Conservation (phyloP, 306 rosid species). For the Malus sieversii region DNA sequence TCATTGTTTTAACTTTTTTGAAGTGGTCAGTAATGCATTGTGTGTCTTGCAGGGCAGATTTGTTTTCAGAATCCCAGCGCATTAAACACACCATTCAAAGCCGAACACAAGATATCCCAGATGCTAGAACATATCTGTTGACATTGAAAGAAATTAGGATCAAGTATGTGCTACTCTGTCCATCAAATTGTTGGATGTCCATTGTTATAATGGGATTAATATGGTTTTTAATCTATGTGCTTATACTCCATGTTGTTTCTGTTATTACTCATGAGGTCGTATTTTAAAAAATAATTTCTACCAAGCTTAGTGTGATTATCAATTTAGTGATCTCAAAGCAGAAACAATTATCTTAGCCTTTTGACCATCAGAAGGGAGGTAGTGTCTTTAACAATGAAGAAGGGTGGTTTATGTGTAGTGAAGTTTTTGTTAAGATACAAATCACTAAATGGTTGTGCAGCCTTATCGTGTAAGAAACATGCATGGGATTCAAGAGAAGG, state of each 20-base stretch:
- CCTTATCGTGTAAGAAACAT: background rate
- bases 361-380: background rate
- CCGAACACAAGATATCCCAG: constrained; percentile 66
- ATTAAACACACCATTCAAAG: constrained; percentile 45
- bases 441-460: background rate
- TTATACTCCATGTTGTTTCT: background rate
- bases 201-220: constrained; percentile 7
- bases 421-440: background rate
- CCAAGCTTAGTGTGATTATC: background rate
- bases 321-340: background rate
- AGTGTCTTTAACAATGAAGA: background rate
- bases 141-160: constrained; percentile 73
- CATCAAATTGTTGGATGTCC: constrained; percentile 7
- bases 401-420: background rate
- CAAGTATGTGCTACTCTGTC: constrained; percentile 39
- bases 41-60: constrained; percentile 51
- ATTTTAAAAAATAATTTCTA: background rate
- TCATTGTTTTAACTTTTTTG: background rate
- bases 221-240: background rate
- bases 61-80: constrained; percentile 64
- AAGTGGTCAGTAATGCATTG: background rate
- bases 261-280: background rate
- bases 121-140: constrained; percentile 83
- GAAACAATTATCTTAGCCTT: background rate
- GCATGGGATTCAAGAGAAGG: background rate